Conservation (phyloP, 2,329 filamentous ascomycete genomes). For the Trichoderma simmonsii region DNA sequence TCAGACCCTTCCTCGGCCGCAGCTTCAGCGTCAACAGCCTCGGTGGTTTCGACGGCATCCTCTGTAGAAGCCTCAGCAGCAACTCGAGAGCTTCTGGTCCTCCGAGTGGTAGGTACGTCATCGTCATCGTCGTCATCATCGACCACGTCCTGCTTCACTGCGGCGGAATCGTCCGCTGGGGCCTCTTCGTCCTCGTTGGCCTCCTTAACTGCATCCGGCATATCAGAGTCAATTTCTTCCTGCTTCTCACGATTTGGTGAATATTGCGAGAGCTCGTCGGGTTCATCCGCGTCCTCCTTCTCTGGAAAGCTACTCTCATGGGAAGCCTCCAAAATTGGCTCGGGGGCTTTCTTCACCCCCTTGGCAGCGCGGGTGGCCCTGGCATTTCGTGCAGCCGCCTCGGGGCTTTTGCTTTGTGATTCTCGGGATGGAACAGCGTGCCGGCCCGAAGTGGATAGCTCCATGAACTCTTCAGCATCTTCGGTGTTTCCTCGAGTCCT, state of each 20-base stretch:
- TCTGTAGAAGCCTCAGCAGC: slow-evolving; percentile 32
- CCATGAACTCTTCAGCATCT: slow-evolving; percentile 53
- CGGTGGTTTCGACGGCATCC: slow-evolving; percentile 25
- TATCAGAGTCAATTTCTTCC: slow-evolving; percentile 31
- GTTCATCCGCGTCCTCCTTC: slow-evolving; percentile 34
- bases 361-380: slow-evolving; percentile 51
- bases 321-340: slow-evolving; percentile 51
- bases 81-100: slow-evolving; percentile 41
- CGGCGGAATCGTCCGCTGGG: slow-evolving; percentile 27
- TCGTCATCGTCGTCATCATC: slow-evolving; percentile 47
- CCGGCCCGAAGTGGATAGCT: slow-evolving; percentile 59
- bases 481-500: slow-evolving; percentile 55
- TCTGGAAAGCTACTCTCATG: slow-evolving; percentile 48
- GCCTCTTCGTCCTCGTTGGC: slow-evolving; percentile 20
- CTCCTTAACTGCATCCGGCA: slow-evolving; percentile 25
- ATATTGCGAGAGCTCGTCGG: slow-evolving; percentile 39
- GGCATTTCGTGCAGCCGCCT: slow-evolving; percentile 42
- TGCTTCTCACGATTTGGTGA: slow-evolving; percentile 23
- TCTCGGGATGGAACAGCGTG: slow-evolving; percentile 50
- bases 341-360: slow-evolving; percentile 46
- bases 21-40: slow-evolving; percentile 24
- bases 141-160: slow-evolving; percentile 12
- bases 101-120: slow-evolving; percentile 47
- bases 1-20: slow-evolving; percentile 31
- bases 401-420: slow-evolving; percentile 56